Evolutionary conservation across 176 grass and related monocot species (phyloP).

Genomic region (Oryza meyeriana): DNA sequence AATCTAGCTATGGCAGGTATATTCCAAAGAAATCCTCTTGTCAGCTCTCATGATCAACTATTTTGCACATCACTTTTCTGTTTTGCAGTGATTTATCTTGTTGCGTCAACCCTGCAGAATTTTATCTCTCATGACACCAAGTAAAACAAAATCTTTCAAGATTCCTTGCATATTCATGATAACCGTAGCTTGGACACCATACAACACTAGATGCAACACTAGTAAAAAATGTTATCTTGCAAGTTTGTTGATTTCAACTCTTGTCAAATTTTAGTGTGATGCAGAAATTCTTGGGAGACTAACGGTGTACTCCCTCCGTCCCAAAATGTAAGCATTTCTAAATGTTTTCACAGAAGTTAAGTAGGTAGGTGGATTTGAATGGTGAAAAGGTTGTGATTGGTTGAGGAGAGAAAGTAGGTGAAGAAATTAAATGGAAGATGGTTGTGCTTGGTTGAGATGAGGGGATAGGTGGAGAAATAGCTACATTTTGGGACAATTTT

Average conservation of each 20-base stretch:
- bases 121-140: slow-evolving; percentile 1
- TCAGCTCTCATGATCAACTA: not conserved
- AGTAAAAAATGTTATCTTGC: slow-evolving; percentile 8
- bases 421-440: too few relatives aligned
- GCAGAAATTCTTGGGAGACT: not conserved
- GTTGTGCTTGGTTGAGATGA: too few relatives aligned
- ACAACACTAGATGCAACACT: not conserved
- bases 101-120: not conserved
- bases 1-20: not conserved
- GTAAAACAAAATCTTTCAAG: not conserved
- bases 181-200: not conserved
- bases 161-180: not conserved
- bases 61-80: not conserved
- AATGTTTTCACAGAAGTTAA: too few relatives aligned
- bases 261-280: not conserved
- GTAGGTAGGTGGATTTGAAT: too few relatives aligned
- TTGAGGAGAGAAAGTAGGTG: too few relatives aligned
- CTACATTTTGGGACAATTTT: too few relatives aligned
- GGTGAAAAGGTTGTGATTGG: too few relatives aligned
- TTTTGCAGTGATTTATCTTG: not conserved
- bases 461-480: too few relatives aligned
- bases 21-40: not conserved
- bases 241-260: not conserved
- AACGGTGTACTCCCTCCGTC: too few relatives aligned
- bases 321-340: too few relatives aligned